Percentiles rank a stretch among this genome's conserved stretches.
Conservation (phyloP, 2,329 filamentous ascomycete genomes). For the Talaromyces verruculosus region DNA sequence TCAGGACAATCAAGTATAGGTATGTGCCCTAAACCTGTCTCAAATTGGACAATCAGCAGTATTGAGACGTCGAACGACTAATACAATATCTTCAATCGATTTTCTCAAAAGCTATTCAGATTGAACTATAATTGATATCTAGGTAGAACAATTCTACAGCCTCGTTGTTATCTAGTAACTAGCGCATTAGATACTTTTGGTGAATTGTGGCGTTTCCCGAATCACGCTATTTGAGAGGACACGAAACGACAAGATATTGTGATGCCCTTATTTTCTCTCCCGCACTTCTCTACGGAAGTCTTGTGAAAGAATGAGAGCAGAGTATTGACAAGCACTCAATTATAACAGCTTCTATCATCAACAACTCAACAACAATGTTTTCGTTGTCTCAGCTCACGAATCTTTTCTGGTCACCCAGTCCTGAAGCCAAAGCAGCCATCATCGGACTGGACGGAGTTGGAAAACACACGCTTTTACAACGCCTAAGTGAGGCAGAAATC, state of each 20-base stretch:
- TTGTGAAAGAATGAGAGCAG: not conserved
- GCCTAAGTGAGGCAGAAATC: not conserved
- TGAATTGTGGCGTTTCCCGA: not conserved
- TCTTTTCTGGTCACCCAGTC: not conserved
- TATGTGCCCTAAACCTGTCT: not conserved
- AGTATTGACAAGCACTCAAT: not conserved
- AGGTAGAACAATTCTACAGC: not conserved
- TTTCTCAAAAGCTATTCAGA: not conserved
- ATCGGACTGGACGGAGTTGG: not conserved
- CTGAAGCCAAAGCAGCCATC: not conserved
- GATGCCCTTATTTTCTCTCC: not conserved
- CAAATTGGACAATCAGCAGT: not conserved
- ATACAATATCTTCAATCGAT: not conserved
- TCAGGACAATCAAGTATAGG: not conserved
- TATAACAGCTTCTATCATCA: not conserved
- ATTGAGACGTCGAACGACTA: not conserved
- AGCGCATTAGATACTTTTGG: not conserved
- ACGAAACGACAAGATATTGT: not conserved
- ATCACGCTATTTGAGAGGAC: not conserved
- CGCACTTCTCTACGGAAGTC: not conserved
- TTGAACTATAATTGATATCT: not conserved
- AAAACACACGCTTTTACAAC: conserved; percentile 12
- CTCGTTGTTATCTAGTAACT: not conserved
- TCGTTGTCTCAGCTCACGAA: not conserved
- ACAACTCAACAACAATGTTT: not conserved